Evolutionary conservation across 768 basidiomycete genomes (phyloP), one percentile per base, ranked within the genome.

Genomic region (Agaricus bisporus): DNA sequence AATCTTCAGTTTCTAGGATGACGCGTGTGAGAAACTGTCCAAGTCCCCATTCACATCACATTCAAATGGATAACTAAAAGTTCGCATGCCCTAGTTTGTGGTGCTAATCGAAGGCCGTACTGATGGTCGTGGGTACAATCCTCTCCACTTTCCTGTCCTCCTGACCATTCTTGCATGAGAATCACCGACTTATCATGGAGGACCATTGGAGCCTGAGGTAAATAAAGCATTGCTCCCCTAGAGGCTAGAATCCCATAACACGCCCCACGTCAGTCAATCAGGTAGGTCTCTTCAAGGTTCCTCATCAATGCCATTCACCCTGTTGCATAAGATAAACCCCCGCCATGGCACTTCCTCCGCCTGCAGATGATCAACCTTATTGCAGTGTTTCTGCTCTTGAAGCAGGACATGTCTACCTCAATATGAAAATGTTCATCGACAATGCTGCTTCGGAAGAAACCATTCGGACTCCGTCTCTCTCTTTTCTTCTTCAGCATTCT

Each of bases 381-480:
- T 75, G 77, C 54, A 58, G 71, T 26, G 73, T 83, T 32, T 85
- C 83, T 38, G 81, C 77, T 0, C 71, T 85, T 36, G 79, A 81
- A 56, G 75, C 72, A 0, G 83, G 82, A 5, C 58, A 68, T 9
- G 63, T 83, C 5, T 58, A 58, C 22, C 57, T 82, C 8, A 61
- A 70, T 0, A 60, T 75, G 20, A 69, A 68, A 32, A 63, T 65
- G 49, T 59, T 78, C 48, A 61, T 79, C 36, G 69, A 68, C 18
- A 71, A 64, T 32, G 63, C 69, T 1, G 56, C 60, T 4, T 61
- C 68, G 39, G 66, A 63, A 1, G 66, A 63, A 7, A 55, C 61
- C 8, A 60, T 61, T 2, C 49, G 51, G 2, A 68, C 67, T 5
- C 83, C 82, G 2, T 73, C 75, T 12, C 70, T 84, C 41, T 69